phyloP scores from a whole-genome alignment of 306 rosid species.

The Quercus wislizeni region DNA sequence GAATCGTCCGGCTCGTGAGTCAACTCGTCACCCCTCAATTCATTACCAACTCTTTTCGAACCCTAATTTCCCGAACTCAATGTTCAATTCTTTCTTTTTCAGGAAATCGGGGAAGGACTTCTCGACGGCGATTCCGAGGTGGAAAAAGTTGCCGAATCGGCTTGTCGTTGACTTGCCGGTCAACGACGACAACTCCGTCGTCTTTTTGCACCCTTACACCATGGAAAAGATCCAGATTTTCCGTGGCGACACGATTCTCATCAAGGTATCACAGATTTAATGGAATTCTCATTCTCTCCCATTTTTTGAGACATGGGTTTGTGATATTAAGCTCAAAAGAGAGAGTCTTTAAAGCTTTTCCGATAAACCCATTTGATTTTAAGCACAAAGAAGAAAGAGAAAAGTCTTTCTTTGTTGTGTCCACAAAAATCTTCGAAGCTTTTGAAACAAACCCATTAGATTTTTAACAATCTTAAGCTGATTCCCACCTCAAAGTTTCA shows the following conservation, averaged over 20 bases:
- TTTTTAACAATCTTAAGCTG: no score
- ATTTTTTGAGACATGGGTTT: no score
- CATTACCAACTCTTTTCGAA: not conserved
- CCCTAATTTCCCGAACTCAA: not conserved
- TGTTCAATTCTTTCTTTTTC: not conserved
- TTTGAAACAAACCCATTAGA: no score
- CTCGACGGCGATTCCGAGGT: conserved; percentile 51
- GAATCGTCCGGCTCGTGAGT: conserved; percentile 63
- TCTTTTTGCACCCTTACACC: conserved; percentile 41
- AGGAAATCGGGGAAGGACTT: conserved; percentile 47
- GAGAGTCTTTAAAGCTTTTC: no score
- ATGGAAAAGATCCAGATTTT: conserved; percentile 52
- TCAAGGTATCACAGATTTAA: not conserved
- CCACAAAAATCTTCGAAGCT: no score
- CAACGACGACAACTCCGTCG: conserved; percentile 56
- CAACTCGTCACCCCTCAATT: not conserved
- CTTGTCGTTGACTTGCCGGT: conserved; percentile 42
- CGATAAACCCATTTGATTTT: no score
- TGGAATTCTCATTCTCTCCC: no score
- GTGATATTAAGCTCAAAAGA: no score
- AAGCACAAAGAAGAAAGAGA: no score
- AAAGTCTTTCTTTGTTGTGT: no score
- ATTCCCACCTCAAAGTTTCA: no score
- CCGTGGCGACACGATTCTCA: conserved; percentile 50
- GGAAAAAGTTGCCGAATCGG: conserved; percentile 49